Percentiles rank a stretch among this genome's conserved stretches.
Evolutionary conservation across 2,329 filamentous ascomycete species (phyloP).

Genomic region (Fusarium duplospermum): DNA sequence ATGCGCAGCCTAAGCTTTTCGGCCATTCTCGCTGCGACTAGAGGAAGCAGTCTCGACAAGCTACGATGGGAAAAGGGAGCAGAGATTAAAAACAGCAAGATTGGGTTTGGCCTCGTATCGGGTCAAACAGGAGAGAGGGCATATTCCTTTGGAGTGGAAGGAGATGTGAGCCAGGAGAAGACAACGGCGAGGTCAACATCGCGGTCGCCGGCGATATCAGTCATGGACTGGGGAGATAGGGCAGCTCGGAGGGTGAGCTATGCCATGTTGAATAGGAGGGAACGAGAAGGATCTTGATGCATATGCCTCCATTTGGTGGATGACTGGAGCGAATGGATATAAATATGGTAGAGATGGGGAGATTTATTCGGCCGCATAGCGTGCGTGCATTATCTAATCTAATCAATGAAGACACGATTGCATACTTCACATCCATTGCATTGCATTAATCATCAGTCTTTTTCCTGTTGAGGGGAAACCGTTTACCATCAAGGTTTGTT

Average conservation of each 20-base stretch:
- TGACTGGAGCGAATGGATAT: neutral
- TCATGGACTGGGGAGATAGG: conserved; percentile 39
- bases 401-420: conserved; percentile 25
- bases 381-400: conserved; percentile 18
- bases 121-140: conserved; percentile 32
- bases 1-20: conserved; percentile 43
- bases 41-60: conserved; percentile 39
- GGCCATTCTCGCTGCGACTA: conserved; percentile 40
- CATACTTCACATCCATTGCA: neutral
- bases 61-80: conserved; percentile 36
- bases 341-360: neutral
- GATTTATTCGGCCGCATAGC: conserved; percentile 20
- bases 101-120: conserved; percentile 40
- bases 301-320: neutral
- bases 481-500: neutral
- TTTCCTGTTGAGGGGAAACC: neutral
- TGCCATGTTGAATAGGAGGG: conserved; percentile 30
- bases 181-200: conserved; percentile 17
- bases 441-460: neutral
- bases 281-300: conserved; percentile 8
- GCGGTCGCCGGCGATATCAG: conserved; percentile 35
- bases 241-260: conserved; percentile 37
- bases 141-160: conserved; percentile 42
- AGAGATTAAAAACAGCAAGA: conserved; percentile 33
- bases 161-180: conserved; percentile 43